Evolutionary conservation across 495 filamentous ascomycete species (phyloP), one percentile per base, ranked within the genome.

Genomic region (Annulohypoxylon stygium): DNA sequence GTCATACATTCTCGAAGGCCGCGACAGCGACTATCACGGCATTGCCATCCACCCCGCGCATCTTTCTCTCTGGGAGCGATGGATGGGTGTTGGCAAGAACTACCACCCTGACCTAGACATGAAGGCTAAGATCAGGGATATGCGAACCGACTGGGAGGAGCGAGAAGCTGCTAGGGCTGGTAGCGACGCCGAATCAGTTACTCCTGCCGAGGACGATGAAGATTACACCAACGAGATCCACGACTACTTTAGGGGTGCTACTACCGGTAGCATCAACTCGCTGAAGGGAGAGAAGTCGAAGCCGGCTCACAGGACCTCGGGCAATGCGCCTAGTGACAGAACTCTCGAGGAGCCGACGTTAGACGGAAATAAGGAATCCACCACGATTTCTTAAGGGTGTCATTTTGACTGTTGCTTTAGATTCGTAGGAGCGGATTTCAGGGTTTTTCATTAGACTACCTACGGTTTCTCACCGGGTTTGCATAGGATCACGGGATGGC

Each of bases 41-140:
- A 88, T 95, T 51, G 94, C 94, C 65, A 87, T 97, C 58, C 93
- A 97, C 82, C 89, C 93, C 45, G 88, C 91, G 81, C 94, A 97
- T 78, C 83, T 97, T 70, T 94, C 91, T 2, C 75, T 92, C 43
- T 97, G 90, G 86, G 93, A 97, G 85, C 89, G 92, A 70, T 78
- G 89, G 61, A 82, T 84, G 61, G 91, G 92, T 48, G 86, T 87
- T 41, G 89, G 91, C 74, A 93, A 93, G 83, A 78, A 88, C 81
- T 97, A 97, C 81, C 81, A 97, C 78, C 88, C 93, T 55, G 88
- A 92, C 70, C 82, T 90, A 10, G 94, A 97, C 84, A 91, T 89
- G 81, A 83, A 91, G 80, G 86, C 89, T 73, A 94, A 93, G 86
- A 89, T 97, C 43, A 86, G 91, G 69, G 94, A 97, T 73, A 90